phyloP scores from a whole-genome alignment of 1,139 yeast genomes.

The Keqinozyma sinolaborantium region DNA sequence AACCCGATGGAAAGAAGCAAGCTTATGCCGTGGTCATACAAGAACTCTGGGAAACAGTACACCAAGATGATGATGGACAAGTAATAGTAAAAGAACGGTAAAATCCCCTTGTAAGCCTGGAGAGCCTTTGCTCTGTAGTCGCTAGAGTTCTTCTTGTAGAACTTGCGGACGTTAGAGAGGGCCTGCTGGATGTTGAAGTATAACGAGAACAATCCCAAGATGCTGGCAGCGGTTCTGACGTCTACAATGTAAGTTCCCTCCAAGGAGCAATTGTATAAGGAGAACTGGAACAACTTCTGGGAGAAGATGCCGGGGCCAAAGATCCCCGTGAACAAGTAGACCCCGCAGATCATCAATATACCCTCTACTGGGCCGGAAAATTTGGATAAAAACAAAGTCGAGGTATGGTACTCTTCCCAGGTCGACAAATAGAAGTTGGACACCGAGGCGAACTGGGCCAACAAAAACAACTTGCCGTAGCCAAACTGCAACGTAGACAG shows the following conservation, averaged over 20 bases:
- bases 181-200: conserved; percentile 74
- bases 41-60: conserved; percentile 47
- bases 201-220: conserved; percentile 54
- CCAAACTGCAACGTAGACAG: conserved; percentile 75
- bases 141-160: conserved; percentile 32
- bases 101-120: conserved; percentile 57
- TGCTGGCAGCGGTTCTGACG: conserved; percentile 41
- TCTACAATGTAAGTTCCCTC: conserved; percentile 20
- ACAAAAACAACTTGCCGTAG: conserved; percentile 56
- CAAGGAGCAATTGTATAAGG: conserved; percentile 30
- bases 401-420: conserved; percentile 96
- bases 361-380: conserved; percentile 98
- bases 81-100: conserved; percentile 72
- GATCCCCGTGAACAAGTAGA: conserved; percentile 61
- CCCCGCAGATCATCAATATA: conserved; percentile 57
- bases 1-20: conserved; percentile 68
- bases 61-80: conserved; percentile 47
- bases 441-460: conserved; percentile 73
- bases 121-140: conserved; percentile 20
- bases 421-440: conserved; percentile 86
- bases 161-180: conserved; percentile 59
- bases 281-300: conserved; percentile 25
- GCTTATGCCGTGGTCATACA: conserved; percentile 51
- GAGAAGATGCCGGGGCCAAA: conserved; percentile 74
- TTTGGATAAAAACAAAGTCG: conserved; percentile 70